Percentiles rank a stretch among this genome's conserved stretches.
Conservation (phyloP, 139 green algal species). For the Picochlorum sp. region DNA sequence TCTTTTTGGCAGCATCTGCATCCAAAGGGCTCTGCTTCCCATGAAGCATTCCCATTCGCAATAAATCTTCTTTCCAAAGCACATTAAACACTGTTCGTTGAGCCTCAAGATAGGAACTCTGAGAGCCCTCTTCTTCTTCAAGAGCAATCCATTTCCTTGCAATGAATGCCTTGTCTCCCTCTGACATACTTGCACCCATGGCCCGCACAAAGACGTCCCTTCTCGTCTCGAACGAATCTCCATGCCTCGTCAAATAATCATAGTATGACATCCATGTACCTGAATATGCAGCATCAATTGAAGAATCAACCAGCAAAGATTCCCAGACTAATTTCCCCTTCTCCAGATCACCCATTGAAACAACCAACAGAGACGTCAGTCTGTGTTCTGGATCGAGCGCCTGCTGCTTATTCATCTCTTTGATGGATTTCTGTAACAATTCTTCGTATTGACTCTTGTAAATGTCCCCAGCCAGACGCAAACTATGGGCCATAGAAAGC, state of each 20-base stretch:
- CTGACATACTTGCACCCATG: conserved; percentile 33
- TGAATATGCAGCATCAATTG: conserved; percentile 25
- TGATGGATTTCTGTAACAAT: background rate
- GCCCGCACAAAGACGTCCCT: conserved; percentile 47
- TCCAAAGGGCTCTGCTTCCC: conserved; percentile 43
- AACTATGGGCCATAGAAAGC: background rate
- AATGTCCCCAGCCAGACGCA: conserved; percentile 1
- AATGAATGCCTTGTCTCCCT: conserved; percentile 42
- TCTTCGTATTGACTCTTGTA: background rate
- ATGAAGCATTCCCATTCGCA: conserved; percentile 20
- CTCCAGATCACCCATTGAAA: conserved; percentile 47
- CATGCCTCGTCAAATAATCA: conserved; percentile 39
- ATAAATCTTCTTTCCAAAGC: no score
- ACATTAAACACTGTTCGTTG: background rate
- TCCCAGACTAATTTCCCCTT: conserved; percentile 57
- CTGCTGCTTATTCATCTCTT: conserved; percentile 1
- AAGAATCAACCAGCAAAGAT: conserved; percentile 19
- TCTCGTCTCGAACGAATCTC: conserved; percentile 31
- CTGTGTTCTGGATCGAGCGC: conserved; percentile 25
- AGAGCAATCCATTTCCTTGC: conserved; percentile 65
- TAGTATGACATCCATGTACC: conserved; percentile 52
- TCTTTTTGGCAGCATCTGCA: conserved; percentile 45
- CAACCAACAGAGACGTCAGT: conserved; percentile 56
- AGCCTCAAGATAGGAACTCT: conserved; percentile 22
- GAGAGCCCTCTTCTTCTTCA: conserved; percentile 70